Conservation (phyloP, 352 stramenopile genomes). For the Phytophthora syringae region DNA sequence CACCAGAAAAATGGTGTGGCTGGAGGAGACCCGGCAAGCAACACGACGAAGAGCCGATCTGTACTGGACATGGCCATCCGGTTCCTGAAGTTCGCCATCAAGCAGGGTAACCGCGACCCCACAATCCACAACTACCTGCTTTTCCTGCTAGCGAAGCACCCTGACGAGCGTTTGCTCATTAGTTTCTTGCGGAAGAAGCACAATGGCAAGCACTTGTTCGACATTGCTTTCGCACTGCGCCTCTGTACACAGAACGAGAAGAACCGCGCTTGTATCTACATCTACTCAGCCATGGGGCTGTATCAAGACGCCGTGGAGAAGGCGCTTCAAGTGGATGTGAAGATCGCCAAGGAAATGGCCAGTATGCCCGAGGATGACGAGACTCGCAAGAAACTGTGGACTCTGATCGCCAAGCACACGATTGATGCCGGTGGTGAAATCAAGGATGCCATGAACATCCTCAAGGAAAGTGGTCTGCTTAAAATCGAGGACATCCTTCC, state of each 20-base stretch:
- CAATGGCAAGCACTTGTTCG: conserved; percentile 87
- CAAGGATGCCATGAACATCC: conserved; percentile 85
- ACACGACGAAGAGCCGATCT: conserved; percentile 59
- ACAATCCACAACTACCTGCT: conserved; percentile 95
- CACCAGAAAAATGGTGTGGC: conserved; percentile 68
- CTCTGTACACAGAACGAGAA: conserved; percentile 94
- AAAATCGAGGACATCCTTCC: conserved; percentile 96
- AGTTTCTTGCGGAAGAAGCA: conserved; percentile 92
- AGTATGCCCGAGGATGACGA: conserved; percentile 91
- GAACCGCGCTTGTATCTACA: conserved; percentile 94
- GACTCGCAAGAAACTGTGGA: conserved; percentile 93
- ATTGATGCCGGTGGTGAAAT: conserved; percentile 90
- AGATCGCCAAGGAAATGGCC: conserved; percentile 94
- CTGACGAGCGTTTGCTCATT: conserved; percentile 88
- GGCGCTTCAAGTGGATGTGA: conserved; percentile 90
- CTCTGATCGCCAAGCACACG: conserved; percentile 92
- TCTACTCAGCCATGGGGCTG: conserved; percentile 93
- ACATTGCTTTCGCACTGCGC: conserved; percentile 92
- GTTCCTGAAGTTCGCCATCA: conserved; percentile 95
- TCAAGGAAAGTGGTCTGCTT: conserved; percentile 88
- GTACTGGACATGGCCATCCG: conserved; percentile 91
- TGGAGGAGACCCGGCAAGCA: conserved; percentile 17
- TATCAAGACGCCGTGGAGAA: conserved; percentile 94
- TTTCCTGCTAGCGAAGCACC: conserved; percentile 90
- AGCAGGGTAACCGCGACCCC: conserved; percentile 88